Evolutionary conservation across 805 yeast species (phyloP).

Genomic region (Candida saitoana): DNA sequence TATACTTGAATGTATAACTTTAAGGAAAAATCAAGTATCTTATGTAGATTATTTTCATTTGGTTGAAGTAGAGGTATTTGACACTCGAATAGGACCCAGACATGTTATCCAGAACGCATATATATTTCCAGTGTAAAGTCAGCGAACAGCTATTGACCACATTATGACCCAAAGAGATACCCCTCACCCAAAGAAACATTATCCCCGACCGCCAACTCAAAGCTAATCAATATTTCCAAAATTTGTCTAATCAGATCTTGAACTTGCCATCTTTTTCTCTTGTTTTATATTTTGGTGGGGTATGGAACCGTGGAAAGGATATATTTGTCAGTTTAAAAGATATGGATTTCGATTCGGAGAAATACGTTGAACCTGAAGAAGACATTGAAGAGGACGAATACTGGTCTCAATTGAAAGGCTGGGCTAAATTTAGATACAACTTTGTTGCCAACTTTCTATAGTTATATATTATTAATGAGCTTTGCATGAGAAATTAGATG

Average conservation of each 20-base stretch:
- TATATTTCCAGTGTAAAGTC: conserved; percentile 39
- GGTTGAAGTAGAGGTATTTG: no score
- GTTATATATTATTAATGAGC: conserved; percentile 5
- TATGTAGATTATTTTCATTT: no score
- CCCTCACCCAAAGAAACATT: no score
- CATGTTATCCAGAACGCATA: conserved; percentile 46
- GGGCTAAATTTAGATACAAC: conserved; percentile 36
- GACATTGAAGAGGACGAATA: conserved; percentile 39
- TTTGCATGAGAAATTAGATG: not conserved
- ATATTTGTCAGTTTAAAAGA: conserved; percentile 39
- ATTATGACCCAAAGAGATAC: no score
- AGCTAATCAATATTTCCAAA: no score
- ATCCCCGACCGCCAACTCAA: no score
- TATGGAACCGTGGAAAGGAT: conserved; percentile 35
- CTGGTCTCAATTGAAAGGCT: conserved; percentile 39
- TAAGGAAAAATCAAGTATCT: no score
- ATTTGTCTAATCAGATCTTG: conserved; percentile 46
- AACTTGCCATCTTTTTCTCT: conserved; percentile 44
- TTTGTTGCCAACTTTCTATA: conserved; percentile 25
- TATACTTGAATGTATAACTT: no score
- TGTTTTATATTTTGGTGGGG: conserved; percentile 42
- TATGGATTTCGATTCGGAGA: conserved; percentile 52
- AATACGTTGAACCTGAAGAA: conserved; percentile 47
- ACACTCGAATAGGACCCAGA: no score
- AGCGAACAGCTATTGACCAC: conserved; percentile 38